Percentiles rank a stretch among this genome's conserved stretches.
phyloP scores from a whole-genome alignment of 257 asterid species.

The Solanum peruvianum region DNA sequence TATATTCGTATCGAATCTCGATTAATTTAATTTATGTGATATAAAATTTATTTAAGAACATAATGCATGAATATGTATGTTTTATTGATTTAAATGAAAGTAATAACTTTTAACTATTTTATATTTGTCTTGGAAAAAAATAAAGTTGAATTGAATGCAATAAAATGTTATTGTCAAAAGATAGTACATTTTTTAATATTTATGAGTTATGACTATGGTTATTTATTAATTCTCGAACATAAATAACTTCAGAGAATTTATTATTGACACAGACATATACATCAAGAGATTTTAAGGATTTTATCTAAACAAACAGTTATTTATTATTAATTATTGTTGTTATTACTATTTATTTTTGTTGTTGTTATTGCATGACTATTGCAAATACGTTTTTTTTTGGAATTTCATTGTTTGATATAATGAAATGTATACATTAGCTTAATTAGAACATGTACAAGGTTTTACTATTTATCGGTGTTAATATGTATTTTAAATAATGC shows the following conservation, averaged over 20 bases:
- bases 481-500: neutral
- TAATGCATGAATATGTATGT: fast-evolving
- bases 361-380: neutral
- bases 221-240: neutral
- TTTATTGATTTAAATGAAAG: no score
- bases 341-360: neutral
- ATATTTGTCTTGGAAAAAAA: no score
- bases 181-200: neutral
- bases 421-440: neutral
- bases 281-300: neutral
- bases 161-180: neutral
- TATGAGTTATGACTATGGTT: neutral
- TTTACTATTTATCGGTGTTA: neutral
- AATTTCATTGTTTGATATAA: no score
- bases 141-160: neutral
- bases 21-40: no score
- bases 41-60: fast-evolving
- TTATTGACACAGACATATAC: neutral
- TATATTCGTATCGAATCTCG: no score
- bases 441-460: neutral
- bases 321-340: neutral
- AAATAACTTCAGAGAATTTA: neutral
- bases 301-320: neutral
- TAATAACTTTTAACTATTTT: no score
- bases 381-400: neutral